phyloP scores from a whole-genome alignment of 2,329 filamentous ascomycete species.

The Ambrosiella beaveri region DNA sequence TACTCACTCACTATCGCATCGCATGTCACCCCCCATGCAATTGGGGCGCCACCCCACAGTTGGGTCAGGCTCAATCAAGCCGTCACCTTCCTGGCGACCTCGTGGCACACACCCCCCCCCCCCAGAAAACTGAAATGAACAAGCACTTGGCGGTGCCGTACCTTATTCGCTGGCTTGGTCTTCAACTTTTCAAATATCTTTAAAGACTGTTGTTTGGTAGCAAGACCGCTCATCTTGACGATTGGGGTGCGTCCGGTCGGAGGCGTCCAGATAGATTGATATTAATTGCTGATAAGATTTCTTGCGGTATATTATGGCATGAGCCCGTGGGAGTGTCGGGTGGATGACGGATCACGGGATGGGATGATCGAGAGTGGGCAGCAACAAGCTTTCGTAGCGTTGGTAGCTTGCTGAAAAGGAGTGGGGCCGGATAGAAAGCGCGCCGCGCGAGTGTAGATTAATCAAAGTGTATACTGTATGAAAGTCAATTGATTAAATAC shows the following conservation, averaged over 20 bases:
- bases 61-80: too few species aligned
- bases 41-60: neutral
- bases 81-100: too few species aligned
- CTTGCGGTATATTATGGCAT: neutral
- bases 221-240: constrained; percentile 41
- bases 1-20: neutral
- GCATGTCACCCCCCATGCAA: neutral
- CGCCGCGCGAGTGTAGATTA: neutral
- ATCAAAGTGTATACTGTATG: neutral
- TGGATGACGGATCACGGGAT: neutral
- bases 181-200: constrained; percentile 97
- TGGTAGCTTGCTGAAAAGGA: neutral
- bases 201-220: constrained; percentile 86
- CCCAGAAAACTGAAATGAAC: neutral
- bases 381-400: too few species aligned
- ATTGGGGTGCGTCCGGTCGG: neutral
- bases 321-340: neutral
- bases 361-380: neutral
- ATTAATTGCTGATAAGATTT: neutral
- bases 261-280: neutral
- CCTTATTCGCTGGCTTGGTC: constrained; percentile 87
- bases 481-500: too few species aligned
- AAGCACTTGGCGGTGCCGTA: constrained; percentile 24
- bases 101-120: neutral
- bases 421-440: neutral